Percentiles rank a stretch among this genome's conserved stretches.
Conservation (phyloP, 2,329 filamentous ascomycete species). For the Xylariomycetidae sp. region DNA sequence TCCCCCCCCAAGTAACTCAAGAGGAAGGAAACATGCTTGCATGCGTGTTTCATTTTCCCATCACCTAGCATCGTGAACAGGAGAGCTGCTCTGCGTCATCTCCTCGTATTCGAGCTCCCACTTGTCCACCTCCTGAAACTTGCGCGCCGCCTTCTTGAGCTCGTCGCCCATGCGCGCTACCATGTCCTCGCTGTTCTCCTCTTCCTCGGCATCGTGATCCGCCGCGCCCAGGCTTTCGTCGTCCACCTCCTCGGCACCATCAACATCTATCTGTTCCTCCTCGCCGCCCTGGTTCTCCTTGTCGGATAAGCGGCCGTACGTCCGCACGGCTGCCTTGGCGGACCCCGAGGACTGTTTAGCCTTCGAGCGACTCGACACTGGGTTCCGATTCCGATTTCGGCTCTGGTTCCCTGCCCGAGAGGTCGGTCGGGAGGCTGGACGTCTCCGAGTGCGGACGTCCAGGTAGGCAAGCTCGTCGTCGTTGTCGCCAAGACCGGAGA, state of each 20-base stretch:
- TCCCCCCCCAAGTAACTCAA: too few relatives aligned
- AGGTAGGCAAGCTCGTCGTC: slow-evolving; percentile 53
- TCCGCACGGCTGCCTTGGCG: slow-evolving; percentile 29
- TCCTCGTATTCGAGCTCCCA: slow-evolving; percentile 67
- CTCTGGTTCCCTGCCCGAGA: slow-evolving; percentile 22
- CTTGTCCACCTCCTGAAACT: slow-evolving; percentile 65
- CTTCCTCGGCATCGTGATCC: slow-evolving; percentile 23
- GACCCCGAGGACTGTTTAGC: slow-evolving; percentile 11
- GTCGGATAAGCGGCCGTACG: slow-evolving; percentile 51
- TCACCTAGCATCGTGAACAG: slow-evolving; percentile 44
- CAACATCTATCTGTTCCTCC: slow-evolving; percentile 28
- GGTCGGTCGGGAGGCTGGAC: slow-evolving; percentile 27
- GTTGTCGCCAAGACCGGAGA: slow-evolving; percentile 43
- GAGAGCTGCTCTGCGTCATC: slow-evolving; percentile 51
- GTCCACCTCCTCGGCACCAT: slow-evolving; percentile 32
- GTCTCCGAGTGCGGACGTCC: slow-evolving; percentile 32
- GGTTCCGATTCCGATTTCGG: background rate
- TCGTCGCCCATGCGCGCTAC: slow-evolving; percentile 42
- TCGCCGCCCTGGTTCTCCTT: slow-evolving; percentile 50
- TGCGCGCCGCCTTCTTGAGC: slow-evolving; percentile 54
- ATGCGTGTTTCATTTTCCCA: background rate
- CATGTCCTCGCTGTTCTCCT: slow-evolving; percentile 32
- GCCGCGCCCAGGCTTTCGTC: slow-evolving; percentile 34
- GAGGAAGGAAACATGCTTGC: too few relatives aligned
- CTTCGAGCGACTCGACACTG: slow-evolving; percentile 7